Conservation (phyloP, 768 basidiomycete genomes). For the Amanita pallidorosea region DNA sequence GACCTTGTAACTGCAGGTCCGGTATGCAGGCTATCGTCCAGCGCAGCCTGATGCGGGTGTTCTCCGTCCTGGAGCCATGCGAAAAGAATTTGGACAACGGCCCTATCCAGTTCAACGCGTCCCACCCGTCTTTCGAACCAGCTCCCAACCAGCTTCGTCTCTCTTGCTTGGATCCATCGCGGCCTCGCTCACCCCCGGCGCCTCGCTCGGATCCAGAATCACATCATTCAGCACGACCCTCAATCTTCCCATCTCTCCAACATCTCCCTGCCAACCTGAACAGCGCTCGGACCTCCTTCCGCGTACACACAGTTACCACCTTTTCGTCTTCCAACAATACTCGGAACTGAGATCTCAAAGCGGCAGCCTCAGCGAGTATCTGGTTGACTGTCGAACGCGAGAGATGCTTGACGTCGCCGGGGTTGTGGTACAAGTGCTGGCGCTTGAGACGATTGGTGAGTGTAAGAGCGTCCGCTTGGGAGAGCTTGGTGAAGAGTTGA, state of each 20-base stretch:
- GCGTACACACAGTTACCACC: constrained; percentile 45
- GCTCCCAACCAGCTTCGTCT: constrained; percentile 19
- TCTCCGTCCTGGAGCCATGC: constrained; percentile 16
- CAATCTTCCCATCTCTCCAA: constrained; percentile 71
- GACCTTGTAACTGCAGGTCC: background rate
- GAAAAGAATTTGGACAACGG: constrained; percentile 76
- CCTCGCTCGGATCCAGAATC: constrained; percentile 77
- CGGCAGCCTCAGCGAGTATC: constrained; percentile 59
- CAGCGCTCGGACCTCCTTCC: constrained; percentile 73
- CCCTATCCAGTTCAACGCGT: constrained; percentile 56
- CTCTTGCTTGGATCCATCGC: constrained; percentile 52
- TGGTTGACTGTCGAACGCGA: constrained; percentile 72
- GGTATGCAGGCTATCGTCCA: constrained; percentile 9
- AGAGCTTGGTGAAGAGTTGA: constrained; percentile 43
- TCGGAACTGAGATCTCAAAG: constrained; percentile 67
- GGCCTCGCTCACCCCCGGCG: constrained; percentile 58
- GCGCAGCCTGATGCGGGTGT: constrained; percentile 5
- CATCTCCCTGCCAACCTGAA: constrained; percentile 80
- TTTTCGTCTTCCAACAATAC: constrained; percentile 67
- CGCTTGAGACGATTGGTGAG: constrained; percentile 85
- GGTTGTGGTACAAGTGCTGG: constrained; percentile 58
- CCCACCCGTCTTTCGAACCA: constrained; percentile 17
- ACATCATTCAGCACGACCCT: constrained; percentile 81
- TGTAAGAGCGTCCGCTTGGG: constrained; percentile 76
- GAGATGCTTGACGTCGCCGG: constrained; percentile 79